Evolutionary conservation across 768 basidiomycete genomes (phyloP).

Genomic region (Mycena filopes): DNA sequence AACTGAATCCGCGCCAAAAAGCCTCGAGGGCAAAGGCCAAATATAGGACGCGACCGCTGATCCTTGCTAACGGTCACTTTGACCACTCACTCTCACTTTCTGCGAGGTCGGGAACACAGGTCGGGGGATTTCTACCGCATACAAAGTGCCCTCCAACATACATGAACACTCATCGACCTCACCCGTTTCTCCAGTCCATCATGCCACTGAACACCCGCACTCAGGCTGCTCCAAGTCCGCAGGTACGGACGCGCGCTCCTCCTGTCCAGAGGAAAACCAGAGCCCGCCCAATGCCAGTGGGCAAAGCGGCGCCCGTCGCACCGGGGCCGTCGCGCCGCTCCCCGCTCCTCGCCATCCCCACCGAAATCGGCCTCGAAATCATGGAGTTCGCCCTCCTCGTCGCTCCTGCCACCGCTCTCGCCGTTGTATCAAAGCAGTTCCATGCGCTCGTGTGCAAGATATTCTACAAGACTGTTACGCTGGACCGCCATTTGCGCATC

Average conservation of each 20-base stretch:
- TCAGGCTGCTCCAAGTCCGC: background rate
- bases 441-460: constrained; percentile 28
- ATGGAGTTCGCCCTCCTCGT: constrained; percentile 29
- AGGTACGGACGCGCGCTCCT: background rate
- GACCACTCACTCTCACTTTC: no score
- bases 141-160: background rate
- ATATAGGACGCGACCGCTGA: no score
- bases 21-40: no score
- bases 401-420: constrained; percentile 16
- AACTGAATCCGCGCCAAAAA: no score
- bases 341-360: constrained; percentile 25
- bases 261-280: constrained; percentile 9
- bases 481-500: constrained; percentile 20
- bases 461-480: constrained; percentile 34
- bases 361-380: constrained; percentile 33
- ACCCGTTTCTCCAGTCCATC: background rate
- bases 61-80: no score
- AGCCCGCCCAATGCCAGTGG: background rate
- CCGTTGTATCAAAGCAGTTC: constrained; percentile 29
- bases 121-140: no score
- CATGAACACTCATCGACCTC: background rate
- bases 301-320: background rate
- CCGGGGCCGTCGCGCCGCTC: background rate
- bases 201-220: background rate
- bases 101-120: no score